These are phyloP conservation scores for Lodderomyces pseudojiufengensis DNA, from an alignment of 1,139 yeast genomes.

Conservation along the genomic window DNA sequence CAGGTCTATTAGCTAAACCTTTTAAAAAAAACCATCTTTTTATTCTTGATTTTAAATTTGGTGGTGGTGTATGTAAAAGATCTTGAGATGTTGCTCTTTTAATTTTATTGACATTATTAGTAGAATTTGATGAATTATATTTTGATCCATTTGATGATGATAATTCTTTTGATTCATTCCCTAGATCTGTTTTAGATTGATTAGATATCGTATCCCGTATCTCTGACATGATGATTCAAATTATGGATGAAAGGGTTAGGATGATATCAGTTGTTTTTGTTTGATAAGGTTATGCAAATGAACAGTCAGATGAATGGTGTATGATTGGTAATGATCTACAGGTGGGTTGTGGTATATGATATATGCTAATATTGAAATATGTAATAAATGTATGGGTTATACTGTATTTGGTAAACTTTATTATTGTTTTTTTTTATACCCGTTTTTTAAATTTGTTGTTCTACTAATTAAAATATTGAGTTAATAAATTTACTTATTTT, in stretches of 20 bases:
- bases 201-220: constrained; percentile 1
- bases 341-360: background rate
- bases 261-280: too few species aligned
- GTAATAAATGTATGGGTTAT: too few species aligned
- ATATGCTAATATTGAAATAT: background rate
- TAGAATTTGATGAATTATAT: background rate
- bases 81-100: constrained; percentile 18
- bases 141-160: constrained; percentile 6
- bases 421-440: too few species aligned
- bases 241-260: background rate
- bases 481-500: too few species aligned
- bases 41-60: constrained; percentile 27
- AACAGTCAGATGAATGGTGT: background rate
- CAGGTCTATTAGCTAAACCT: constrained; percentile 35
- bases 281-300: background rate
- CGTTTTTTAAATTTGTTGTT: too few species aligned
- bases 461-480: too few species aligned
- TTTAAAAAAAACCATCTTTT: constrained; percentile 27
- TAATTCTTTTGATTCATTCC: constrained; percentile 5
- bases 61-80: constrained; percentile 27
- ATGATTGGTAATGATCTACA: background rate
- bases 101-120: background rate
- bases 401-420: too few species aligned
- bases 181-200: constrained; percentile 3
- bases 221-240: constrained; percentile 1